phyloP scores from a whole-genome alignment of 225 moss, liverwort and hornwort species.

The Physcomitrellopsis africana region DNA sequence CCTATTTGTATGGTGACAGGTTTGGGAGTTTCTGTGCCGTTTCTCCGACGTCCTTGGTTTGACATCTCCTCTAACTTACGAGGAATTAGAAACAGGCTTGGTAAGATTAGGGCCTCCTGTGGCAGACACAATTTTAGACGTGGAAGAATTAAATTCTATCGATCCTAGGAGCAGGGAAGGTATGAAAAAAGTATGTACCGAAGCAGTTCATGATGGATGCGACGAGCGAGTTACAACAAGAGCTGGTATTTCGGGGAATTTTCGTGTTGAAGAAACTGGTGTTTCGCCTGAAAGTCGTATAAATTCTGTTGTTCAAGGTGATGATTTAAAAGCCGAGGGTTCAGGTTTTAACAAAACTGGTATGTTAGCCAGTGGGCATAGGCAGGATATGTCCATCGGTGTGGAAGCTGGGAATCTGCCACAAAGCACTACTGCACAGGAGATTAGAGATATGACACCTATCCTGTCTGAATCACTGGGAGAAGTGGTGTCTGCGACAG shows the following conservation, averaged over 20 bases:
- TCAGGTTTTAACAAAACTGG: background rate
- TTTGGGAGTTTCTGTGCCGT: conserved; percentile 96
- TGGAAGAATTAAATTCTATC: conserved; percentile 23
- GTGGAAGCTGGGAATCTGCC: conserved; percentile 33
- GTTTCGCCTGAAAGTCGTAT: conserved; percentile 18
- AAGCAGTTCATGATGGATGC: conserved; percentile 25
- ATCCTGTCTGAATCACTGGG: conserved; percentile 11
- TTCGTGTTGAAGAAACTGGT: conserved; percentile 27
- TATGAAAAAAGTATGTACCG: conserved; percentile 16
- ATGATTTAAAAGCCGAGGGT: conserved; percentile 6
- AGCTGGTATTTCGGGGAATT: conserved; percentile 22
- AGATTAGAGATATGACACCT: conserved; percentile 28
- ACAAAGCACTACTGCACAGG: conserved; percentile 27
- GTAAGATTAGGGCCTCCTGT: conserved; percentile 54
- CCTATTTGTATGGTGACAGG: conserved; percentile 51
- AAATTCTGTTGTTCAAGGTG: conserved; percentile 22
- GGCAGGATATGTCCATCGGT: conserved; percentile 25
- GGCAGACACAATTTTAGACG: conserved; percentile 21
- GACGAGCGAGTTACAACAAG: conserved; percentile 3
- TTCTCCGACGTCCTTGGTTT: conserved; percentile 80
- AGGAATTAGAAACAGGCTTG: conserved; percentile 85
- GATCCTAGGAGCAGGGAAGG: conserved; percentile 17
- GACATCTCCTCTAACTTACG: conserved; percentile 57
- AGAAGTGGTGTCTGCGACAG: conserved; percentile 33
- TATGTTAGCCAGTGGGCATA: conserved; percentile 20